These are phyloP conservation scores for Silene vulgaris DNA, from an alignment of 179 eudicot genomes.

Conservation along the genomic window DNA sequence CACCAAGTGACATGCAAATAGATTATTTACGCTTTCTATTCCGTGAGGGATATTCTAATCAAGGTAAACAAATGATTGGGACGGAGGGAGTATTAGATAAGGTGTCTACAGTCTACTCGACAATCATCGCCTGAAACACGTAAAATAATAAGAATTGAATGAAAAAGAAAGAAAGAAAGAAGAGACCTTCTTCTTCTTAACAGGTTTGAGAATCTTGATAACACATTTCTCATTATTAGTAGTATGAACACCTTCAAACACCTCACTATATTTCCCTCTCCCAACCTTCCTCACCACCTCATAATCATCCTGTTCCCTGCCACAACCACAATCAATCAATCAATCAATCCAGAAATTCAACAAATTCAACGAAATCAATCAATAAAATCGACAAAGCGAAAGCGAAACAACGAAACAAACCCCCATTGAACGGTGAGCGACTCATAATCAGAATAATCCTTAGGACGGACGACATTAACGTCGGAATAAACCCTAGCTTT, in stretches of 20 bases:
- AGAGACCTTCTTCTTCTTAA: constrained; percentile 71
- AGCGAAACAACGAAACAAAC: constrained; percentile 25
- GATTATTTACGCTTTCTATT: too few relatives aligned
- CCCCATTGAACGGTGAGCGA: constrained; percentile 85
- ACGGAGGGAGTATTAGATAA: too few relatives aligned
- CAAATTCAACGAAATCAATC: neutral
- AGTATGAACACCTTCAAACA: constrained; percentile 62
- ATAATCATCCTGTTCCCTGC: constrained; percentile 77
- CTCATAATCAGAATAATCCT: constrained; percentile 82
- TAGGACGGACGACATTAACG: constrained; percentile 62
- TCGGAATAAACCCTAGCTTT: constrained; percentile 80
- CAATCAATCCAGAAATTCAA: neutral
- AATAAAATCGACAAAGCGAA: too few relatives aligned
- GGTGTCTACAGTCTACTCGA: neutral
- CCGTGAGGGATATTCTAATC: too few relatives aligned
- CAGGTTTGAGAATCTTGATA: constrained; percentile 76
- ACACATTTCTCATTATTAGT: constrained; percentile 58
- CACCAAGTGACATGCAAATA: neutral
- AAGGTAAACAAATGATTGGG: too few relatives aligned
- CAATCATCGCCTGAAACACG: neutral
- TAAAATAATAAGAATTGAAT: neutral
- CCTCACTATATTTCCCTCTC: constrained; percentile 77
- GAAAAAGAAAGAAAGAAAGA: neutral
- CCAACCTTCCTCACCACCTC: constrained; percentile 84
- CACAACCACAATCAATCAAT: constrained; percentile 11